Base-by-base conservation (phyloP, 495 filamentous ascomycete species). In the Parathielavia appendiculata region DNA sequence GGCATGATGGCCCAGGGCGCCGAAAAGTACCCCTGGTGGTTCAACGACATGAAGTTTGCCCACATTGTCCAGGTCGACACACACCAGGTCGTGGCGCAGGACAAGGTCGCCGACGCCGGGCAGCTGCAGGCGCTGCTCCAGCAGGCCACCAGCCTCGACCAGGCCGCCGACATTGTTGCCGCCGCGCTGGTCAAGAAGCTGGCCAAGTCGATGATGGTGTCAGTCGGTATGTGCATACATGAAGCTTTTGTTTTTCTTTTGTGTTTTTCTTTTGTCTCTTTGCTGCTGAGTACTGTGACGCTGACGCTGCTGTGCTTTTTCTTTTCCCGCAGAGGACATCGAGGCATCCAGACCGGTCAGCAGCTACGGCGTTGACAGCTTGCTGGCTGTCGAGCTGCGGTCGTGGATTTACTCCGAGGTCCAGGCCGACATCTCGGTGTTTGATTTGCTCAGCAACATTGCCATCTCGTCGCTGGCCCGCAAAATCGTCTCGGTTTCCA, bases 351-450 rank as follows among this genome's bases (percentile, higher is more conserved):
- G 46, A 10, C 70, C 71, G 13, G 62, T 80, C 4, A 56, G 66
- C 1, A 61, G 65, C 17, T 79, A 79, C 62, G 81, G 81, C 1
- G 70, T 86, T 0, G 83, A 86, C 59, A 81, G 76, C 0, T 66
- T 86, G 17, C 69, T 81, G 36, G 83, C 82, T 2, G 77, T 85
- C 17, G 83, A 86, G 62, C 54, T 85, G 11, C 72, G 82, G 0
- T 81, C 77, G 32, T 86, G 77, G 75, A 76, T 83, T 26, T 57
- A 71, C 1, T 73, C 71, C 26, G 76, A 80, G 58, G 63, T 78
- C 19, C 70, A 66, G 16, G 72, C 69, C 1, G 71, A 73, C 36
- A 64, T 81, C 22, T 63, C 74, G 8, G 68, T 81, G 1, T 73
- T 82, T 61, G 79, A 81, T 26, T 73, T 83, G 30, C 69, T 81